Conservation (phyloP, 306 rosid genomes). For the Macrotyloma uniflorum region DNA sequence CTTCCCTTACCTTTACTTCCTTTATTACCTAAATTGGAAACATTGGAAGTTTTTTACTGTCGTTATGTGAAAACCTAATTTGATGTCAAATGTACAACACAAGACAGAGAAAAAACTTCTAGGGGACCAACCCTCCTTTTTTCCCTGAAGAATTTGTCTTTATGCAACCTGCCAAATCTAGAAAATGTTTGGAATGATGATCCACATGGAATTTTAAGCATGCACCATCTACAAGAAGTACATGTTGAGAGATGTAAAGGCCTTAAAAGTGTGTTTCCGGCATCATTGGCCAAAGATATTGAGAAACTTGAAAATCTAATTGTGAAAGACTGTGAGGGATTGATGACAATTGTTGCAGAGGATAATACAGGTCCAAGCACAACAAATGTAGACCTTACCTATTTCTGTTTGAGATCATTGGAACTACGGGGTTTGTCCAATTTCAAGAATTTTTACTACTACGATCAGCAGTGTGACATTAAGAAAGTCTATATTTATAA, state of each 20-base stretch:
- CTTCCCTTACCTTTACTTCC: too few relatives aligned
- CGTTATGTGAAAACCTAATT: too few relatives aligned
- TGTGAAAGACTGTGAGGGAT: neutral
- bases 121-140: too few relatives aligned
- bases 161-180: too few relatives aligned
- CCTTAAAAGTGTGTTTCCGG: constrained; percentile 38
- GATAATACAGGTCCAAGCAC: too few relatives aligned
- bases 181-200: neutral
- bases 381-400: neutral
- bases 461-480: neutral
- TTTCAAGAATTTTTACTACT: neutral
- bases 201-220: constrained; percentile 7
- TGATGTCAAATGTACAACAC: too few relatives aligned
- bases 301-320: constrained; percentile 5
- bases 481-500: neutral
- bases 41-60: too few relatives aligned
- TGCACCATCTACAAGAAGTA: neutral
- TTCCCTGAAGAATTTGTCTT: too few relatives aligned
- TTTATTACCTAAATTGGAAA: too few relatives aligned
- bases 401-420: neutral
- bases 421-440: neutral
- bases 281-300: neutral
- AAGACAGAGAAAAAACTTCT: too few relatives aligned
- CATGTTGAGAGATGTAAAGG: neutral
- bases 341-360: neutral